A percentile compares a stretch with the other conserved stretches of the same genome.
phyloP scores from a whole-genome alignment of 257 asterid species.

The Solanum pimpinellifolium region DNA sequence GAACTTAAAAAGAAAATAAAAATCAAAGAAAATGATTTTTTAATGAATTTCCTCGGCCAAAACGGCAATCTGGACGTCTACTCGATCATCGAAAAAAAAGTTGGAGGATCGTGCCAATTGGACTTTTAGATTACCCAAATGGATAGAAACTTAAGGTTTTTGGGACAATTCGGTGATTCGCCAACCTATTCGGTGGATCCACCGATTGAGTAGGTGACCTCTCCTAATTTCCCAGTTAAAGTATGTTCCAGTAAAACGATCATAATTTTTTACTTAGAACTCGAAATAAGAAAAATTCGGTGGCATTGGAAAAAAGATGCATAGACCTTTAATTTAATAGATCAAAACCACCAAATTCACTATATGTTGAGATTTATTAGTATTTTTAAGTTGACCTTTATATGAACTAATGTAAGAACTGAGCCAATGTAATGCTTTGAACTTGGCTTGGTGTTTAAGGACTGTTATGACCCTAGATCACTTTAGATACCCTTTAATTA shows the following conservation, averaged over 20 bases:
- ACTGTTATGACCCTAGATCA: neutral
- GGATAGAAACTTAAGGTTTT: neutral
- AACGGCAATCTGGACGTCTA: neutral
- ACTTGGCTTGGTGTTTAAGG: neutral
- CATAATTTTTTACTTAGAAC: no score
- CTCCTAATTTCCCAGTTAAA: neutral
- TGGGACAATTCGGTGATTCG: neutral
- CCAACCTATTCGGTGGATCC: no score
- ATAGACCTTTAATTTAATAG: neutral
- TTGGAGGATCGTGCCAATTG: neutral
- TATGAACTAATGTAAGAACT: neutral
- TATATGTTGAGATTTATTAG: neutral
- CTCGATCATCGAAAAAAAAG: neutral
- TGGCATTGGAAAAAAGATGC: neutral
- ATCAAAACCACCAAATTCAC: neutral
- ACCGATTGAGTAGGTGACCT: neutral
- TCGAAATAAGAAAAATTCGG: no score
- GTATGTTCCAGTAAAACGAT: neutral
- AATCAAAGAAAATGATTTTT: no score
- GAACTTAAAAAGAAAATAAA: neutral
- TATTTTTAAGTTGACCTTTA: neutral
- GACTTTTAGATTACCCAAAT: neutral
- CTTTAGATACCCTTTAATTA: neutral
- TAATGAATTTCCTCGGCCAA: accelerated
- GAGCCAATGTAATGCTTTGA: neutral